A percentile compares a stretch with the other conserved stretches of the same genome.
Conservation (phyloP, 2,329 filamentous ascomycete species). For the Aspergillus japonicus region DNA sequence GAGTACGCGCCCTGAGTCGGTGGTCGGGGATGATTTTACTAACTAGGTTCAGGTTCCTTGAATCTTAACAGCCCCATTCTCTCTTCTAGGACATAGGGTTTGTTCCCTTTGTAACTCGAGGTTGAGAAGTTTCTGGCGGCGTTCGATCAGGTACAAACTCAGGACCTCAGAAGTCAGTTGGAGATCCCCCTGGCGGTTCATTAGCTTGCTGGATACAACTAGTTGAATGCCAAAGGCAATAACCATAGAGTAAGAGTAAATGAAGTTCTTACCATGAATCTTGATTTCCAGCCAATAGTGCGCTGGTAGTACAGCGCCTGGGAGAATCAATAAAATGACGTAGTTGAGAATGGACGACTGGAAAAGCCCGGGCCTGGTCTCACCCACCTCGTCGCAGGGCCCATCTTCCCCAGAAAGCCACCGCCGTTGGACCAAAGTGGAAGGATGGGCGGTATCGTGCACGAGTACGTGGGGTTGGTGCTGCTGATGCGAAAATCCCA, state of each 20-base stretch:
- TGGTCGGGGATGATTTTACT: not conserved
- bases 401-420: constrained; percentile 11
- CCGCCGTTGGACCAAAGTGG: constrained; percentile 6
- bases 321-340: constrained; percentile 22
- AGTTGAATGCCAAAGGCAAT: too few relatives aligned
- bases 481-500: constrained; percentile 9
- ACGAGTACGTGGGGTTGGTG: constrained; percentile 15
- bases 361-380: constrained; percentile 11
- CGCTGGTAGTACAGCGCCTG: constrained; percentile 1
- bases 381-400: not conserved
- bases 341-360: constrained; percentile 14
- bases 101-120: not conserved
- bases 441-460: constrained; percentile 13
- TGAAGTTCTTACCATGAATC: not conserved
- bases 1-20: not conserved
- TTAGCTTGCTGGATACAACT: not conserved
- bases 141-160: not conserved
- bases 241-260: not conserved
- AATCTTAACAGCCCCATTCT: not conserved
- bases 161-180: not conserved
- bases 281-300: constrained; percentile 1
- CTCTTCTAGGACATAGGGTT: not conserved
- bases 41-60: not conserved
- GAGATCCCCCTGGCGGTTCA: not conserved
- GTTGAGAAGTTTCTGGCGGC: not conserved